Percentiles rank a stretch among this genome's conserved stretches.
Evolutionary conservation across 306 rosid species (phyloP).

Genomic region (Bauhinia variegata): DNA sequence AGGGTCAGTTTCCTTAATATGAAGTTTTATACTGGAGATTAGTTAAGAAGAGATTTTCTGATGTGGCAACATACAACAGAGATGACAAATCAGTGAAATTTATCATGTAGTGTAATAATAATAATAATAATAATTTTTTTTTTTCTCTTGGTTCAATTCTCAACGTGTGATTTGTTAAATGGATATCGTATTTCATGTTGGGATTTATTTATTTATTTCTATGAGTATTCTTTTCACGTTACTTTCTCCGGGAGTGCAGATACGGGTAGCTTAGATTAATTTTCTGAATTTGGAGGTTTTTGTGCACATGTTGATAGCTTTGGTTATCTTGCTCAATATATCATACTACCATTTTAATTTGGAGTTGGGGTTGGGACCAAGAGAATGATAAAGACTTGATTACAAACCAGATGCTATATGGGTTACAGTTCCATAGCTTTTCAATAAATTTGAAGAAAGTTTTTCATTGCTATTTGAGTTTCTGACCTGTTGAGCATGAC

Average conservation of each 20-base stretch:
- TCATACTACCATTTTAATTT: slow-evolving; percentile 3
- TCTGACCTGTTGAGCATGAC: background rate
- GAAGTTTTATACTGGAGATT: background rate
- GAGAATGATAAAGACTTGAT: slow-evolving; percentile 10
- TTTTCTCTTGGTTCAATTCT: too few species aligned
- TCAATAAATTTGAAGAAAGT: background rate
- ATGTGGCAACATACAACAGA: slow-evolving; percentile 4
- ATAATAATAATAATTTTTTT: too few species aligned
- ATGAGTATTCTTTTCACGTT: too few species aligned
- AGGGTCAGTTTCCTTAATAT: background rate
- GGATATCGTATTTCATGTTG: too few species aligned
- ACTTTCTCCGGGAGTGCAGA: too few species aligned
- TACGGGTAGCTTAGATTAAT: too few species aligned
- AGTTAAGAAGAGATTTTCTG: slow-evolving; percentile 12
- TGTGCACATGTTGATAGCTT: background rate
- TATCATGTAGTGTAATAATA: too few species aligned
- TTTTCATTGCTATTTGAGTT: background rate
- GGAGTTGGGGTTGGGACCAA: background rate
- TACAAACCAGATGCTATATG: slow-evolving; percentile 1
- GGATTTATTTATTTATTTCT: too few species aligned
- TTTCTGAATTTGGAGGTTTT: too few species aligned
- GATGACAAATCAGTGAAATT: too few species aligned
- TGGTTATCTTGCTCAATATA: slow-evolving; percentile 4
- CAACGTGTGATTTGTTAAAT: too few species aligned
- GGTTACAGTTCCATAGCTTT: background rate